These are phyloP conservation scores for Porcisia deanei DNA, from an alignment of 208 protist species.

Conservation along the genomic window DNA sequence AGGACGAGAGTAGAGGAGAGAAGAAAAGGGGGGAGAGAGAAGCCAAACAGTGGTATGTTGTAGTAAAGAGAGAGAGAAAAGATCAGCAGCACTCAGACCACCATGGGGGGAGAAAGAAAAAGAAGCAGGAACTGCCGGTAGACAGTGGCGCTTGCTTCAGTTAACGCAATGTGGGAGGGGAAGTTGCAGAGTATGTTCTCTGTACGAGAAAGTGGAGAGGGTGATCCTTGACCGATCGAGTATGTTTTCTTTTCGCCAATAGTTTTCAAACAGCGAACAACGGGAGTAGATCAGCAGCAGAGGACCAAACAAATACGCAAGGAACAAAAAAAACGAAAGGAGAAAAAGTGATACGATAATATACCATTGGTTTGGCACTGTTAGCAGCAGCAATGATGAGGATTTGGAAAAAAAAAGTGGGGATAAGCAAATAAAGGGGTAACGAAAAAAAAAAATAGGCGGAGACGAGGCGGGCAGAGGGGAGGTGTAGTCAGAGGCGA, in stretches of 20 bases:
- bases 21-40: background rate
- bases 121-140: background rate
- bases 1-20: conserved; percentile 9
- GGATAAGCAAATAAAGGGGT: background rate
- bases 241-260: background rate
- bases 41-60: background rate
- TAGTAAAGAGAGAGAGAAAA: background rate
- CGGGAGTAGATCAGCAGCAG: too few species aligned
- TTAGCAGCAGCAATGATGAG: background rate
- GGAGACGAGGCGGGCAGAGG: too few species aligned
- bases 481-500: background rate
- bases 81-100: background rate
- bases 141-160: background rate
- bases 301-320: background rate
- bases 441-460: background rate
- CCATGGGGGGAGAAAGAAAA: background rate
- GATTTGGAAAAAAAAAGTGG: background rate
- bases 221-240: background rate
- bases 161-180: too few species aligned
- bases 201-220: background rate
- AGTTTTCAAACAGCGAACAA: background rate
- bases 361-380: background rate
- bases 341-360: background rate
- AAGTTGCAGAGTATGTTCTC: background rate
- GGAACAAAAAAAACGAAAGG: background rate